Evolutionary conservation across 2,329 filamentous ascomycete genomes (phyloP).

Genomic region (Colletotrichum zoysiae): DNA sequence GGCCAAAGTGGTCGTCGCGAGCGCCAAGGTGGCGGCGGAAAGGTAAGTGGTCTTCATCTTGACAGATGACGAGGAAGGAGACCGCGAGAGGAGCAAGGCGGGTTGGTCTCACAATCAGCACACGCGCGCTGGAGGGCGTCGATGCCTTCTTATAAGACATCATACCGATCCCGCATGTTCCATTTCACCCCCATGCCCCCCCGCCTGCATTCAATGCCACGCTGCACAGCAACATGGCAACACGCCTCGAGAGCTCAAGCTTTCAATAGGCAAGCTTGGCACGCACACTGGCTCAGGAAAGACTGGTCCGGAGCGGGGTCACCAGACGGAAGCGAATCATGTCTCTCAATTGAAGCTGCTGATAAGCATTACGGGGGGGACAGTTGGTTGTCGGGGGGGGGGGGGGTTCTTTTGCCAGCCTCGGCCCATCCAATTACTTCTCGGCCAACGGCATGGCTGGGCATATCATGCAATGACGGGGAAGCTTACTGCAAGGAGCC

Average conservation of each 20-base stretch:
- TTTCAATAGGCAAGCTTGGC: slow-evolving; percentile 24
- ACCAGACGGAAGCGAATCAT: slow-evolving; percentile 22
- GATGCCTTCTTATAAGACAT: slow-evolving; percentile 10
- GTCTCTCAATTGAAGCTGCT: slow-evolving; percentile 17
- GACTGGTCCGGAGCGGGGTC: slow-evolving; percentile 14
- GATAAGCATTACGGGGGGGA: slow-evolving; percentile 24
- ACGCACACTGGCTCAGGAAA: slow-evolving; percentile 6
- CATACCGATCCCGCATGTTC: not conserved
- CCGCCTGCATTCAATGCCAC: slow-evolving; percentile 4
- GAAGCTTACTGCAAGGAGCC: slow-evolving; percentile 8
- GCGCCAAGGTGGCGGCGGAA: slow-evolving; percentile 30
- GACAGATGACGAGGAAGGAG: slow-evolving; percentile 6
- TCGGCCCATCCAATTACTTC: not conserved
- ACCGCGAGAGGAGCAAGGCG: slow-evolving; percentile 12
- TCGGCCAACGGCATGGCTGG: not conserved
- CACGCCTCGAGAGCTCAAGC: slow-evolving; percentile 25
- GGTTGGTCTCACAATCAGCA: slow-evolving; percentile 7
- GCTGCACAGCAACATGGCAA: slow-evolving; percentile 3
- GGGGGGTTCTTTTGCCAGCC: not conserved
- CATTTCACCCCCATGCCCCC: not conserved
- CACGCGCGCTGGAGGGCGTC: not conserved
- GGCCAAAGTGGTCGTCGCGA: slow-evolving; percentile 30
- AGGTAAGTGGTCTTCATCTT: slow-evolving; percentile 39
- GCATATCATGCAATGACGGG: slow-evolving; percentile 22
- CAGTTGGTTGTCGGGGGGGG: not conserved